Evolutionary conservation across 768 basidiomycete genomes (phyloP), one percentile per base, ranked within the genome.

Genomic region (Scleroderma bovista): DNA sequence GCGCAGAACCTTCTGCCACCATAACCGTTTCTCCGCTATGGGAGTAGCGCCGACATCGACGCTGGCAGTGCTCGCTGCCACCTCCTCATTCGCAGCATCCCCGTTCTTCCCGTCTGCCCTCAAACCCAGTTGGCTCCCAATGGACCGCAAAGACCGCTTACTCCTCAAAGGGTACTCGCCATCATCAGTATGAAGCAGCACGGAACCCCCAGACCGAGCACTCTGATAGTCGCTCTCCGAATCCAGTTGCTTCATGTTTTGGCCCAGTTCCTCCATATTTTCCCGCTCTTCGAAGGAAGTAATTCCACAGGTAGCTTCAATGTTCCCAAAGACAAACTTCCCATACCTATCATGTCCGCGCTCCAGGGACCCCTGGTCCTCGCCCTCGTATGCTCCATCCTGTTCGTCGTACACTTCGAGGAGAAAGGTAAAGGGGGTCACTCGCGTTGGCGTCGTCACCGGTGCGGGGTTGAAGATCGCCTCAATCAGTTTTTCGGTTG

Each of bases 401-500:
- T 38, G 55, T 12, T 34, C 46, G 24, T 47, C 46, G 19, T 37
- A 46, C 15, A 51, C 53, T 44, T 67, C 70, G 38, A 60, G 56
- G 36, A 69, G 68, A 47, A 69, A 72, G 7, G 72, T 73, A 53
- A 73, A 72, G 5, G 70, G 72, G 5, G 58, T 65, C 17, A 66
- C 52, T 36, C 50, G 51, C 31, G 22, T 44, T 1, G 48, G 52
- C 5, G 56, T 55, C 2, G 68, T 69, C 9, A 77, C 77, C 2
- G 72, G 75, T 2, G 74, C 73, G 2, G 88, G 88, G 57, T 91
- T 91, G 62, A 91, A 91, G 22, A 91, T 63, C 6, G 85, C 81
- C 48, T 91, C 88, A 60, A 90, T 89, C 37, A 91, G 73, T 33
- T 73, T 72, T 61, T 87, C 86, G 0, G 87, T 89, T 13, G 80